Conservation (phyloP, 257 asterid species). For the Fraxinus americana region DNA sequence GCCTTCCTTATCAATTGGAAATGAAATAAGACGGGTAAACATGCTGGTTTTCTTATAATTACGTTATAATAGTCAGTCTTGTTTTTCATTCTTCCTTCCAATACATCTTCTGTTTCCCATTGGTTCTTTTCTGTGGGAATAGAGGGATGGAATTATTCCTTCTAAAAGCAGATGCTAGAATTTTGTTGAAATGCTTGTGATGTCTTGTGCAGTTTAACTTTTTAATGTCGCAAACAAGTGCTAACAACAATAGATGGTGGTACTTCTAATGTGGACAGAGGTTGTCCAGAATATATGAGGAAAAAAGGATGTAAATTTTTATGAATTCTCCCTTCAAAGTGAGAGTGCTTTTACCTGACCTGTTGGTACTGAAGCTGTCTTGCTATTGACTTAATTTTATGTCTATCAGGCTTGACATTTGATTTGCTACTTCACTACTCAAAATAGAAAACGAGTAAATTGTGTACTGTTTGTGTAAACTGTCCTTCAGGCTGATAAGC, state of each 20-base stretch:
- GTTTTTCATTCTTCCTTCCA: not conserved
- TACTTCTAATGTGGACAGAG: not conserved
- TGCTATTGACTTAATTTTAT: not conserved
- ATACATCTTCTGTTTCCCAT: not conserved
- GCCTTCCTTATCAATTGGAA: not conserved
- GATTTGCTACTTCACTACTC: not conserved
- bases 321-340: not conserved
- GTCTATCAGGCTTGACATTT: not conserved
- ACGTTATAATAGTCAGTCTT: not conserved
- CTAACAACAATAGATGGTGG: not conserved
- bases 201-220: not conserved
- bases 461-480: not conserved
- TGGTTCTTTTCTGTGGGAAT: not conserved
- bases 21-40: not conserved
- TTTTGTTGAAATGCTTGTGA: not conserved
- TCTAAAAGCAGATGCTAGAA: not conserved
- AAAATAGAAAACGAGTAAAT: not conserved
- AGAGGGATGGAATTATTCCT: not conserved
- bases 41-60: not conserved
- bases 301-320: not conserved
- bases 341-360: not conserved
- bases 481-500: conserved; percentile 40
- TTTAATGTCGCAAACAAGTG: not conserved
- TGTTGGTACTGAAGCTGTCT: not conserved
- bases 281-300: not conserved